Base-by-base conservation (phyloP, 2,329 filamentous ascomycete genomes). In the Drechslera avenae region DNA sequence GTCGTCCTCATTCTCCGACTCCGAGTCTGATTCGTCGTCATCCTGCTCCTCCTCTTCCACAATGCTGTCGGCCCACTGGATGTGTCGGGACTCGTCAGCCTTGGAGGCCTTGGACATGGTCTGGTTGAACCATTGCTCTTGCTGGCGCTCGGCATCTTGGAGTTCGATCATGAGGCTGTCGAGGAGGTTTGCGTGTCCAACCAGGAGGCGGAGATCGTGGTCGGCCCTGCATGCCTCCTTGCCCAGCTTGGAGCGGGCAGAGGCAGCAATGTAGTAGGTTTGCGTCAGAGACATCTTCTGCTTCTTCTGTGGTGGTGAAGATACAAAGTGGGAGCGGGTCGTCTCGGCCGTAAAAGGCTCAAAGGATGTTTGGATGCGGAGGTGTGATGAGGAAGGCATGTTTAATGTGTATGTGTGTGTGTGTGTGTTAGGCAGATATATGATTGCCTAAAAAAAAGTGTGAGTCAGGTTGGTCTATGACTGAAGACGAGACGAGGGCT, bases 101-200 rank as follows among this genome's bases (percentile, higher is more conserved):
- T 75, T 82, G 72, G 81, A 81, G 63, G 89, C 89, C 69, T 88
- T 89, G 73, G 85, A 87, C 76, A 97, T 90, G 56, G 91, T 94
- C 75, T 91, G 88, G 84, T 97, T 95, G 87, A 97, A 97, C 92
- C 92, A 97, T 62, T 85, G 87, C 78, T 97, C 93, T 78, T 97
- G 94, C 76, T 97, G 91, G 66, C 87, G 86, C 82, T 97, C 94
- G 71, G 93, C 93, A 52, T 96, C 90, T 76, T 91, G 89, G 52
- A 99, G 89, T 64, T 94, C 84, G 56, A 87, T 75, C 94, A 97
- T 97, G 72, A 99, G 81, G 33, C 87, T 88, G 79, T 99, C 94
- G 75, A 99, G 90, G 39, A 97, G 88, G 83, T 97, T 99, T 80
- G 94, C 94, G 78, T 99, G 94, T 69, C 93, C 94, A 67, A 99